A percentile compares a stretch with the other conserved stretches of the same genome.
Conservation (phyloP, 208 protist genomes). For the Trypanosomatidae sp. region DNA sequence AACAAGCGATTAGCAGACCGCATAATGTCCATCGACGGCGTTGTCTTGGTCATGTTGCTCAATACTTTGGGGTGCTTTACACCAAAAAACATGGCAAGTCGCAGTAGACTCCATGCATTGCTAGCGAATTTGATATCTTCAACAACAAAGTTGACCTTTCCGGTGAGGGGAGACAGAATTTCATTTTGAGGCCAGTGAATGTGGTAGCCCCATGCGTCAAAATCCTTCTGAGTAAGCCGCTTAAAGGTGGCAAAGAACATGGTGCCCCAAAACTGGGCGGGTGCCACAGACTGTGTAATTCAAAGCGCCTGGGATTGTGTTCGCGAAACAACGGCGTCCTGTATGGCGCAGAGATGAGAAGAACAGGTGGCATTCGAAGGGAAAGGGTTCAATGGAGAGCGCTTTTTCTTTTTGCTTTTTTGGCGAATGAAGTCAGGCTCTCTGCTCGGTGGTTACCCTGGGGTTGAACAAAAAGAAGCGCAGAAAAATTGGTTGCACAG, state of each 20-base stretch:
- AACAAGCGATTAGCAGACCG: slow-evolving; percentile 69
- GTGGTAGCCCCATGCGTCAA: slow-evolving; percentile 82
- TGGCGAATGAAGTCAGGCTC: neutral
- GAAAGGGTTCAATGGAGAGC: neutral
- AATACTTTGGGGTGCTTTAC: slow-evolving; percentile 63
- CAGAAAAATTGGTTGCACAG: neutral
- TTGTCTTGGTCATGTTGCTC: slow-evolving; percentile 44
- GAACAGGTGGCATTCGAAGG: neutral
- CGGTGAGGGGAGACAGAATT: slow-evolving; percentile 31
- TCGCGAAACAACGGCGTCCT: neutral
- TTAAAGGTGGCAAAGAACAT: neutral
- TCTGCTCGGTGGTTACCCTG: neutral
- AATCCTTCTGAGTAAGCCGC: slow-evolving; percentile 43
- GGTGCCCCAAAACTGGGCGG: neutral
- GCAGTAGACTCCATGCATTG: slow-evolving; percentile 81
- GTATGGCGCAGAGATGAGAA: neutral
- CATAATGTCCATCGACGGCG: slow-evolving; percentile 75
- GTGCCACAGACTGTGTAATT: too few relatives aligned
- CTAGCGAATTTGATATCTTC: slow-evolving; percentile 91
- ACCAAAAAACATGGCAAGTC: slow-evolving; percentile 79
- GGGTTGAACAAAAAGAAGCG: neutral
- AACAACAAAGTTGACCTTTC: slow-evolving; percentile 45
- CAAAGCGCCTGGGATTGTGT: too few relatives aligned
- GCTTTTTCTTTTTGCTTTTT: neutral
- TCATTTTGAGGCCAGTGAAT: slow-evolving; percentile 56